Evolutionary conservation across 306 rosid species (phyloP), one percentile per base, ranked within the genome.

Genomic region (Corylus americana): DNA sequence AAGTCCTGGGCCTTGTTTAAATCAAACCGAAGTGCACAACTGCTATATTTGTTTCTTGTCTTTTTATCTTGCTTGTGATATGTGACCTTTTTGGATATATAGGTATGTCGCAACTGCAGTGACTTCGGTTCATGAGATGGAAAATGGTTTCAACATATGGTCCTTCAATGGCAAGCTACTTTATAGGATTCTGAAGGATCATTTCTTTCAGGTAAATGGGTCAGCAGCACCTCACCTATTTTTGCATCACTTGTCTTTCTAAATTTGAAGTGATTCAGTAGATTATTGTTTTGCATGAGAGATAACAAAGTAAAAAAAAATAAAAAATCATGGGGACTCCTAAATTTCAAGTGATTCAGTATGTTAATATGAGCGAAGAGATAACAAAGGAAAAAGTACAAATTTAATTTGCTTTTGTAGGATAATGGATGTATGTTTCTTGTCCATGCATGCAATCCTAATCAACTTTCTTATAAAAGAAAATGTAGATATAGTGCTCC

Each of bases 41-140:
- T 66, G 39, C 66, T 5, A 22, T 59, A 25, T 31, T 0, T 8
- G 47, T 54, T 14, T 49, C 11, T 9, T 49, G 53, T 2, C 16
- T 44, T 66, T 20, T 57, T 57, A 13, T 35, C 72, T 57, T 50
- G 73, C 16, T 62, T 74, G 76, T 50, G 47, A 6, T 31, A n/a
- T 79, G 49, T 48, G 48, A 27, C 62, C 12, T 44, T 79, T 67
- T 49, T 76, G 31, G 66, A n/a, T 69, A 49, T 83, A 22, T 76
- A 92, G 98, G 86, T 92, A 89, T 79, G 97, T 89, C 74, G 98
- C 97, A 78, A 94, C 94, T 77, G 79, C 97, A 47, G 97, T 92
- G 70, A 94, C 98, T 51, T 90, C 96, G 5, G 98, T 92, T 74
- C 98, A 91, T 76, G 98, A 94, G 88, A 94, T 94, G 98, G 98